Evolutionary conservation across 352 stramenopile species (phyloP).

Genomic region (Lagenidium sp.): DNA sequence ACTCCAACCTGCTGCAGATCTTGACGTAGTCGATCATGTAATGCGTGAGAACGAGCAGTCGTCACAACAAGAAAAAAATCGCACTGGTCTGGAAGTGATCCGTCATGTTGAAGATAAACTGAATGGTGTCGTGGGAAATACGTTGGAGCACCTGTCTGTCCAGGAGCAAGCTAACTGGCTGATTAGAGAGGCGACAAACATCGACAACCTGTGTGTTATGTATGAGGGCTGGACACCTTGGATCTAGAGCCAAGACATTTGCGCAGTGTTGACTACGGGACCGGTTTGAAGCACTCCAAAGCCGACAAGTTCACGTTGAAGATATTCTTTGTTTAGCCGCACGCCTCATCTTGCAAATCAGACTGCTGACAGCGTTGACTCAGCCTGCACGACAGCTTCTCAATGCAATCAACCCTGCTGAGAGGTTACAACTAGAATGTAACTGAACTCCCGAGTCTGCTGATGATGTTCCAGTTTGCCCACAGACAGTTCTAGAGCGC

Average conservation of each 20-base stretch:
- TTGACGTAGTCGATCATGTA: background rate
- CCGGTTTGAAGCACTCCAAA: background rate
- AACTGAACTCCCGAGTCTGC: too few relatives aligned
- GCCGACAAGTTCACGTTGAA: background rate
- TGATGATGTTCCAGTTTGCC: too few relatives aligned
- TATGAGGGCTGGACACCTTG: conserved; percentile 87
- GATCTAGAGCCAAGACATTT: conserved; percentile 39
- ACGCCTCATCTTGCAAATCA: conserved; percentile 14
- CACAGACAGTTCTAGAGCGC: conserved; percentile 6
- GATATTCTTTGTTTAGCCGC: conserved; percentile 4
- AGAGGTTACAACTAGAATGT: too few relatives aligned
- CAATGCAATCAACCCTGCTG: conserved; percentile 12
- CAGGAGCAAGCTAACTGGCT: conserved; percentile 75
- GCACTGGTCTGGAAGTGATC: conserved; percentile 53
- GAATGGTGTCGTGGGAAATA: conserved; percentile 34
- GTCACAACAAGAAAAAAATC: conserved; percentile 27
- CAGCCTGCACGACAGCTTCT: conserved; percentile 5
- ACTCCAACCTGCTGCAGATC: background rate
- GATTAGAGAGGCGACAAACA: conserved; percentile 65
- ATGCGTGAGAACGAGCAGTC: background rate
- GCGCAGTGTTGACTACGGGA: background rate
- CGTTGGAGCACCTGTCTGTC: conserved; percentile 26
- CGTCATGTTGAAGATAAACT: conserved; percentile 73
- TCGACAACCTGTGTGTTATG: conserved; percentile 83
- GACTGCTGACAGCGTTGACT: conserved; percentile 10